Evolutionary conservation across 2,329 filamentous ascomycete species (phyloP).

Genomic region (Scortechinia acanthostroma): DNA sequence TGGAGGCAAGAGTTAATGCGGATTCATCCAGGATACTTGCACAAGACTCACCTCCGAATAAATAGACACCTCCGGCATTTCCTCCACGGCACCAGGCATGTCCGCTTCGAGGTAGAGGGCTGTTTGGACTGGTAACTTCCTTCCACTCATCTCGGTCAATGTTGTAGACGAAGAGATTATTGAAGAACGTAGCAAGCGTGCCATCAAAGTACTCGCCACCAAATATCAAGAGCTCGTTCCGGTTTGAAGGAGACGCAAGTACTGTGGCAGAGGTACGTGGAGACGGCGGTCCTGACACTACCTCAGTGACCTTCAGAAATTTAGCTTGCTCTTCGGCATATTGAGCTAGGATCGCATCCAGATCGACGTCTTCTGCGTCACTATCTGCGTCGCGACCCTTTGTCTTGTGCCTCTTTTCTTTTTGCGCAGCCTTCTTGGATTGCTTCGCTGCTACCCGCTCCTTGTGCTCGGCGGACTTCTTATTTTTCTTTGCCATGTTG

Average conservation of each 20-base stretch:
- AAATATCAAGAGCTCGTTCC: conserved; percentile 82
- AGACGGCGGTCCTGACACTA: conserved; percentile 63
- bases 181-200: conserved; percentile 68
- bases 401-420: conserved; percentile 71
- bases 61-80: conserved; percentile 34
- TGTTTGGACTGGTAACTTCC: conserved; percentile 82
- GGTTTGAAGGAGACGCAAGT: conserved; percentile 77
- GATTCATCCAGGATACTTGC: background rate
- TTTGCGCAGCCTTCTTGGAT: conserved; percentile 63
- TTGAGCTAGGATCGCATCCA: conserved; percentile 87
- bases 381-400: conserved; percentile 73
- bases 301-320: conserved; percentile 88
- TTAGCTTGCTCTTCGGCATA: conserved; percentile 89
- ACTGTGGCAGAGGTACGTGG: conserved; percentile 75
- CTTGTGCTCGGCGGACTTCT: conserved; percentile 33
- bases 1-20: conserved; percentile 73
- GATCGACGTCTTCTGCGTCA: conserved; percentile 84
- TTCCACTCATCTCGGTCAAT: conserved; percentile 86
- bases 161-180: conserved; percentile 64
- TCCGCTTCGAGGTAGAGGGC: conserved; percentile 80
- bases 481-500: conserved; percentile 1
- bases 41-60: background rate
- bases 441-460: conserved; percentile 48
- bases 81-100: conserved; percentile 91
- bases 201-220: conserved; percentile 96